Percentiles rank a stretch among this genome's conserved stretches.
Evolutionary conservation across 2,329 filamentous ascomycete species (phyloP).

Genomic region (Aspergillus texensis): DNA sequence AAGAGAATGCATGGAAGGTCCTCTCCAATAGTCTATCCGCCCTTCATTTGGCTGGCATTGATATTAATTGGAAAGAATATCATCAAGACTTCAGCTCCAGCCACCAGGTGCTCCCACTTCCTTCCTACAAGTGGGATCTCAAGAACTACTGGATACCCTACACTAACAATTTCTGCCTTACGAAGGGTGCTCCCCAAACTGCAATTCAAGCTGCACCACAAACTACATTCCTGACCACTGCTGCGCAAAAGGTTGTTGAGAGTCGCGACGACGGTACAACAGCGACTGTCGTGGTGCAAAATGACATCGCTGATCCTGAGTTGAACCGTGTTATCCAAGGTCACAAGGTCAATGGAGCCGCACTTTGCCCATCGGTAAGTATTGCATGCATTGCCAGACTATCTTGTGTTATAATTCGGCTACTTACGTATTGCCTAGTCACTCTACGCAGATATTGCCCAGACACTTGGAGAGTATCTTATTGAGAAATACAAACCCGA

Average conservation of each 20-base stretch:
- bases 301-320: conserved; percentile 11
- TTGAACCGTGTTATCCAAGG: conserved; percentile 60
- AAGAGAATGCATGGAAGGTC: conserved; percentile 48
- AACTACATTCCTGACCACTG: conserved; percentile 58
- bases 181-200: conserved; percentile 57
- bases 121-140: conserved; percentile 68
- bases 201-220: conserved; percentile 37
- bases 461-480: conserved; percentile 68
- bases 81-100: conserved; percentile 63
- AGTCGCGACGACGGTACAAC: conserved; percentile 65
- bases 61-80: conserved; percentile 72
- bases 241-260: conserved; percentile 65
- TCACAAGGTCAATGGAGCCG: conserved; percentile 68
- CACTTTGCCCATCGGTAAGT: conserved; percentile 57
- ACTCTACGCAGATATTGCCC: conserved; percentile 65
- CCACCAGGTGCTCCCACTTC: conserved; percentile 65
- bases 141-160: conserved; percentile 76
- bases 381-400: neutral
- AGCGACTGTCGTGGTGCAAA: conserved; percentile 32
- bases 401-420: neutral
- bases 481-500: conserved; percentile 53
- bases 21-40: conserved; percentile 61
- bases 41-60: conserved; percentile 65
- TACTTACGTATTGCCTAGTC: conserved; percentile 43
- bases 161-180: conserved; percentile 70